Evolutionary conservation across 2,329 filamentous ascomycete genomes (phyloP).

Genomic region (Camillea tinctor): DNA sequence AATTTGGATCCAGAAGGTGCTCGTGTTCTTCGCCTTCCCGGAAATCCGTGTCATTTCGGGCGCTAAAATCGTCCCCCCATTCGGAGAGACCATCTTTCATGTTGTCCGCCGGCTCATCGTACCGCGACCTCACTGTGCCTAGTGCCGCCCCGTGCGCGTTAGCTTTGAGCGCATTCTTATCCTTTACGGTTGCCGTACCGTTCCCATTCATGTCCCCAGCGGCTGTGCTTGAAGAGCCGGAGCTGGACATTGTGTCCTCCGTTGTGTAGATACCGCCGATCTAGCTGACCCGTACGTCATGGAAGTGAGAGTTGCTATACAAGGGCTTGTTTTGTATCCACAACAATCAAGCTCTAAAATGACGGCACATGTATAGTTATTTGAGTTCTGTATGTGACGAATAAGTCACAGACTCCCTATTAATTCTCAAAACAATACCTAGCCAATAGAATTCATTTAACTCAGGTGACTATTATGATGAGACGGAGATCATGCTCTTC

Average conservation of each 20-base stretch:
- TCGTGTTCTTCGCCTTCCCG: constrained; percentile 53
- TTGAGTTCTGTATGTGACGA: neutral
- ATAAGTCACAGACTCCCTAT: neutral
- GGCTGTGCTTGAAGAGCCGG: neutral
- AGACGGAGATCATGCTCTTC: neutral
- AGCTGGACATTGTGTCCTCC: neutral
- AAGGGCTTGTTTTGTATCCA: neutral
- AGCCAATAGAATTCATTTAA: neutral
- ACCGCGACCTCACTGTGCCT: constrained; percentile 12
- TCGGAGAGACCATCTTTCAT: constrained; percentile 39
- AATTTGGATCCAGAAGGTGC: constrained; percentile 54
- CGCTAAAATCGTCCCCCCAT: constrained; percentile 40
- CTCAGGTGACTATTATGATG: no score
- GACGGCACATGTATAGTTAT: neutral
- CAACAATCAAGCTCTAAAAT: no score
- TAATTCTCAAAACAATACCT: neutral
- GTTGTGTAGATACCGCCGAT: neutral
- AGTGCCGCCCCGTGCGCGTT: constrained; percentile 30
- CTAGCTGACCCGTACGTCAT: neutral
- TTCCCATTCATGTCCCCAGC: neutral
- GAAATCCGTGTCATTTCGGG: constrained; percentile 36
- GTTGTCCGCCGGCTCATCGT: constrained; percentile 18
- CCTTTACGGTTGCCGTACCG: neutral
- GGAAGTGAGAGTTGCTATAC: neutral
- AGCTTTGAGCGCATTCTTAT: neutral